phyloP scores from a whole-genome alignment of 2,329 filamentous ascomycete species.

The Remersonia thermophila region DNA sequence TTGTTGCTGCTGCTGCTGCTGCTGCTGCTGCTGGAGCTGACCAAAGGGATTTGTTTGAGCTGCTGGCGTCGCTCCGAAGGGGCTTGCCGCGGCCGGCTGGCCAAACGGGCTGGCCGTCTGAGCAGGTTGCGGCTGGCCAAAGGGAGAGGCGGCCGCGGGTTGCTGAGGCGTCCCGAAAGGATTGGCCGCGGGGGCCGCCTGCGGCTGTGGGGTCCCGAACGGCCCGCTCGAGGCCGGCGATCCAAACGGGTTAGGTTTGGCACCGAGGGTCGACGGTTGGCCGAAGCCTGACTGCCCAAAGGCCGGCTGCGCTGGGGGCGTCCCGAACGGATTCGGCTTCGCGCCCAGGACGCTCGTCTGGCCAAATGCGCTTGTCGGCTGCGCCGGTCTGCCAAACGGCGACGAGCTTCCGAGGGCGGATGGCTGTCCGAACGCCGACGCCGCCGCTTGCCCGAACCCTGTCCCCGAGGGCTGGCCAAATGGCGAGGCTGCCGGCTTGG shows the following conservation, averaged over 20 bases:
- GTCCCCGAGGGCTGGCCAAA: slow-evolving; percentile 20
- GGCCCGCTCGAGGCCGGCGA: slow-evolving; percentile 21
- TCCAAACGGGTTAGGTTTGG: slow-evolving; percentile 21
- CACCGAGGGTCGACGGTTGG: slow-evolving; percentile 20
- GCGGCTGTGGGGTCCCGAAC: slow-evolving; percentile 10
- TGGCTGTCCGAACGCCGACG: slow-evolving; percentile 27
- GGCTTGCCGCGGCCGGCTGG: slow-evolving; percentile 17
- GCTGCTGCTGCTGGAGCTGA: slow-evolving; percentile 4
- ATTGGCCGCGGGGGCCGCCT: slow-evolving; percentile 10
- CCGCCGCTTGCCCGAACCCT: slow-evolving; percentile 22
- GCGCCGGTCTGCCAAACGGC: slow-evolving; percentile 20
- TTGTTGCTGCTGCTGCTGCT: neutral
- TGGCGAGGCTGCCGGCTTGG: slow-evolving; percentile 11
- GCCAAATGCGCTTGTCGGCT: slow-evolving; percentile 17
- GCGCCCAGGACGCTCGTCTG: slow-evolving; percentile 19
- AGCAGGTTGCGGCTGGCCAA: slow-evolving; percentile 15
- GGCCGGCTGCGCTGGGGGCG: slow-evolving; percentile 16
- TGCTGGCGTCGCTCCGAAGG: slow-evolving; percentile 15
- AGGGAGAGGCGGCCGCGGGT: slow-evolving; percentile 15
- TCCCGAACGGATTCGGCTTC: slow-evolving; percentile 21
- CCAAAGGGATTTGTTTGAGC: slow-evolving; percentile 10
- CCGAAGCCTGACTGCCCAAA: slow-evolving; percentile 21
- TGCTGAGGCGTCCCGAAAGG: slow-evolving; percentile 20
- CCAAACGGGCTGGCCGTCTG: slow-evolving; percentile 23
- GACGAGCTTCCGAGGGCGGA: slow-evolving; percentile 3